phyloP scores from a whole-genome alignment of 2,329 filamentous ascomycete species.

The Cercospora zeae-maydis region DNA sequence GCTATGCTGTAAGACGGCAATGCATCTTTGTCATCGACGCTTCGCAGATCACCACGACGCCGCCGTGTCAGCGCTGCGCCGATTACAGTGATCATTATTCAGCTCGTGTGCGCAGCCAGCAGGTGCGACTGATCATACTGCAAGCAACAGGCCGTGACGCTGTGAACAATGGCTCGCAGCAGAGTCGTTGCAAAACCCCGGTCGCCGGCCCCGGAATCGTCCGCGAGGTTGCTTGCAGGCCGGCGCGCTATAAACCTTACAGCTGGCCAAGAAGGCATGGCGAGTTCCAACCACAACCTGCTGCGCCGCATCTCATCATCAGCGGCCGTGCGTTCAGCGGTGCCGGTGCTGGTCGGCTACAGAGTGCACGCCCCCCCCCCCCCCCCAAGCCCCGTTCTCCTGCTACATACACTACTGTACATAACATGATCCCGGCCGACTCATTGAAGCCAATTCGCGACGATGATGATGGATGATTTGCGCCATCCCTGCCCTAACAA shows the following conservation, averaged over 20 bases:
- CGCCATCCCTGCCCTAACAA: neutral
- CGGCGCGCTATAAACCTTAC: no score
- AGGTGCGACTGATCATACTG: neutral
- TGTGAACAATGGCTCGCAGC: no score
- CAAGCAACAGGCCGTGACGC: neutral
- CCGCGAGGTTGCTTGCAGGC: no score
- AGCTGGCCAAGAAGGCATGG: no score
- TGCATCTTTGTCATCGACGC: neutral
- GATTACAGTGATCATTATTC: no score
- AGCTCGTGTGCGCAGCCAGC: neutral
- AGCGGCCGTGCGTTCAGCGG: neutral
- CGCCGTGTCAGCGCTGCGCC: neutral
- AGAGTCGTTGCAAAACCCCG: no score
- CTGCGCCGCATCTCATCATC: no score
- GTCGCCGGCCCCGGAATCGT: no score
- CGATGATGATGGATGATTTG: neutral
- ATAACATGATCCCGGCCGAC: neutral
- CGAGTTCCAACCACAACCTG: no score
- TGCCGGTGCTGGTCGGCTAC: no score
- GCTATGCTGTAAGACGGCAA: neutral
- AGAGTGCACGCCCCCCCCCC: no score
- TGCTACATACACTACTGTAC: no score
- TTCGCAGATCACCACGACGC: neutral
- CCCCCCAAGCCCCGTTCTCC: neutral
- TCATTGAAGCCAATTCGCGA: neutral